phyloP scores from a whole-genome alignment of 768 basidiomycete genomes.

The Pleurotus citrinopileatus region DNA sequence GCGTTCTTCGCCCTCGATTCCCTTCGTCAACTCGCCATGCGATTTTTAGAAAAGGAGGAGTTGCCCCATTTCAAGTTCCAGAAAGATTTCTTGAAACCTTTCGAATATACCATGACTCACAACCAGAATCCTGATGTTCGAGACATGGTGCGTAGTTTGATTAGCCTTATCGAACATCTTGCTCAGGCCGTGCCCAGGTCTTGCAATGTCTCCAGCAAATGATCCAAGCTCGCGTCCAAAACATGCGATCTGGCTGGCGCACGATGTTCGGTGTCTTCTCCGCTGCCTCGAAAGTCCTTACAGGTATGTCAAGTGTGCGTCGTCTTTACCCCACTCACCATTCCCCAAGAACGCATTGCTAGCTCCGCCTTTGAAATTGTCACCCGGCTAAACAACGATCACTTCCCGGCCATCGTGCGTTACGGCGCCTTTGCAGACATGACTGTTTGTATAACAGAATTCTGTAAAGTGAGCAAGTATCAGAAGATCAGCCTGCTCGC shows the following conservation, averaged over 20 bases:
- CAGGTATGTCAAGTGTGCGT: conserved; percentile 47
- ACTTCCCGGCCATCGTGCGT: conserved; percentile 87
- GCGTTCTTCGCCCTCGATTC: conserved; percentile 97
- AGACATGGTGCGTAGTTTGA: conserved; percentile 69
- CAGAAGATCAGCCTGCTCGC: conserved; percentile 97
- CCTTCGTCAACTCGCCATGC: conserved; percentile 94
- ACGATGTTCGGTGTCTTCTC: conserved; percentile 99
- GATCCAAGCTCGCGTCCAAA: conserved; percentile 92
- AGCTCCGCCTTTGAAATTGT: conserved; percentile 96
- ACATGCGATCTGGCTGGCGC: conserved; percentile 97
- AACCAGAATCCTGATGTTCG: conserved; percentile 94
- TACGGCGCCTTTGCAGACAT: conserved; percentile 95
- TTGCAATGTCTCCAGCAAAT: conserved; percentile 98
- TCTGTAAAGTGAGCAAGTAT: conserved; percentile 99
- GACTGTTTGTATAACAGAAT: conserved; percentile 96
- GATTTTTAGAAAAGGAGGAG: conserved; percentile 98
- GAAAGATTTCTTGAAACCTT: conserved; percentile 97
- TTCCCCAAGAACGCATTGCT: conserved; percentile 75
- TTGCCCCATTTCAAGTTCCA: conserved; percentile 98
- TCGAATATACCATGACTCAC: conserved; percentile 96
- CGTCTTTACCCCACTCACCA: conserved; percentile 3
- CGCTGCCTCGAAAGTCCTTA: conserved; percentile 89
- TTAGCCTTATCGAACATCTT: not conserved
- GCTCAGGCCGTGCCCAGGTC: conserved; percentile 48
- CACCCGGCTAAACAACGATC: conserved; percentile 83